Percentiles rank a stretch among this genome's conserved stretches.
phyloP scores from a whole-genome alignment of 768 basidiomycete genomes.

The Mycena pura region DNA sequence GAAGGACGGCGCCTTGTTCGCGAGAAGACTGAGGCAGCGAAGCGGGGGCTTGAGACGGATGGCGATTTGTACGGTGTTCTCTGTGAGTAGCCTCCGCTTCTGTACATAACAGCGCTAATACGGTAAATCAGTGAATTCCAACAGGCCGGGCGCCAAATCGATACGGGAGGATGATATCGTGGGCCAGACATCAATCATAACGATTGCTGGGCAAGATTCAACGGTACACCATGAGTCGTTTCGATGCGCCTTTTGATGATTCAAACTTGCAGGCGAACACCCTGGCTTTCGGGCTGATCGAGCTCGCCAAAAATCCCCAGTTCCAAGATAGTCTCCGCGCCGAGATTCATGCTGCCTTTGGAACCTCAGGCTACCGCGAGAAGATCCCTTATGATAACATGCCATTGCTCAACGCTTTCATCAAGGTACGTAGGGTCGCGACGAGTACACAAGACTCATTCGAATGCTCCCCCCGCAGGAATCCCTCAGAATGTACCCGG shows the following conservation, averaged over 20 bases:
- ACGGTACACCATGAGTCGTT: background rate
- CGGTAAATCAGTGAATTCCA: background rate
- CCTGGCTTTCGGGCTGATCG: conserved; percentile 4
- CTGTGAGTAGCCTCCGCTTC: background rate
- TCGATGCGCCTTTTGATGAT: too few relatives aligned
- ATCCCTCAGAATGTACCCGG: conserved; percentile 18
- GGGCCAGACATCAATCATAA: conserved; percentile 9
- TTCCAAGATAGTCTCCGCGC: conserved; percentile 10
- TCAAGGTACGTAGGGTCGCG: too few relatives aligned
- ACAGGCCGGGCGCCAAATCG: background rate
- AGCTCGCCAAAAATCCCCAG: conserved; percentile 12
- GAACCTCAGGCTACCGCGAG: too few relatives aligned
- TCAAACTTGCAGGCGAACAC: conserved; percentile 18
- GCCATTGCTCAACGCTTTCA: conserved; percentile 22
- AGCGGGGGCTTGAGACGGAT: background rate
- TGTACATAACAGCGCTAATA: background rate
- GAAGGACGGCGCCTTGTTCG: background rate
- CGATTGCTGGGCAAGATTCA: conserved; percentile 19
- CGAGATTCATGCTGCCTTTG: conserved; percentile 8
- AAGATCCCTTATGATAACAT: conserved; percentile 1
- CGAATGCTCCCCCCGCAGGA: too few relatives aligned
- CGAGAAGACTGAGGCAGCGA: background rate
- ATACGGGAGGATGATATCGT: conserved; percentile 14
- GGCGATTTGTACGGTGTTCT: background rate
- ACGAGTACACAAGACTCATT: too few relatives aligned